Conservation (phyloP, 768 basidiomycete genomes). For the Favolaschia claudopus region DNA sequence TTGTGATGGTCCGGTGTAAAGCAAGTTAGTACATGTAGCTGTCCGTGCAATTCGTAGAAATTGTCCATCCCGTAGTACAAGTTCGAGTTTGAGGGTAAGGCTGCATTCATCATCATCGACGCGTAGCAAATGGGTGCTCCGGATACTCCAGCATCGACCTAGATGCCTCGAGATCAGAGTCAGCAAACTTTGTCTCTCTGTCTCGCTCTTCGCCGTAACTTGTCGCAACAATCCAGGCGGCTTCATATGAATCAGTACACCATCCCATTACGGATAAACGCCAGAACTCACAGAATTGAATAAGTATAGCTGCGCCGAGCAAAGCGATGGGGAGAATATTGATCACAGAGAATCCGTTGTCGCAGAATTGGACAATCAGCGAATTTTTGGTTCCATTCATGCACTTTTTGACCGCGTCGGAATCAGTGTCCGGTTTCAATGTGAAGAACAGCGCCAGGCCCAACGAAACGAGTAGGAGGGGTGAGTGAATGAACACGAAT, state of each 20-base stretch:
- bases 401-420: slow-evolving; percentile 15
- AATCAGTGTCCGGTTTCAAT: slow-evolving; percentile 16
- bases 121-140: slow-evolving; percentile 18
- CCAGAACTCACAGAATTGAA: slow-evolving; percentile 23
- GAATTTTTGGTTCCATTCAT: slow-evolving; percentile 16
- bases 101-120: no score
- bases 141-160: neutral
- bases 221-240: slow-evolving; percentile 25
- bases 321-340: slow-evolving; percentile 24
- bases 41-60: no score
- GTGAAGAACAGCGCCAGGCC: slow-evolving; percentile 18
- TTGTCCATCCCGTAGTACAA: no score
- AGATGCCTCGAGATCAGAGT: neutral
- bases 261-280: neutral
- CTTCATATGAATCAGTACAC: neutral
- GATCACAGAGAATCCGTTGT: slow-evolving; percentile 14
- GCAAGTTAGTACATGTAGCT: no score
- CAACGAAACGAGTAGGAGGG: slow-evolving; percentile 18
- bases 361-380: slow-evolving; percentile 30
- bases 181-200: neutral
- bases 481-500: slow-evolving; percentile 24
- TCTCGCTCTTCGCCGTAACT: slow-evolving; percentile 27
- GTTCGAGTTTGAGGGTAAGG: no score
- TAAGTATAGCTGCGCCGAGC: slow-evolving; percentile 8
- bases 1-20: no score